Conservation (phyloP, 805 yeast species). For the Hanseniaspora clermontiae region DNA sequence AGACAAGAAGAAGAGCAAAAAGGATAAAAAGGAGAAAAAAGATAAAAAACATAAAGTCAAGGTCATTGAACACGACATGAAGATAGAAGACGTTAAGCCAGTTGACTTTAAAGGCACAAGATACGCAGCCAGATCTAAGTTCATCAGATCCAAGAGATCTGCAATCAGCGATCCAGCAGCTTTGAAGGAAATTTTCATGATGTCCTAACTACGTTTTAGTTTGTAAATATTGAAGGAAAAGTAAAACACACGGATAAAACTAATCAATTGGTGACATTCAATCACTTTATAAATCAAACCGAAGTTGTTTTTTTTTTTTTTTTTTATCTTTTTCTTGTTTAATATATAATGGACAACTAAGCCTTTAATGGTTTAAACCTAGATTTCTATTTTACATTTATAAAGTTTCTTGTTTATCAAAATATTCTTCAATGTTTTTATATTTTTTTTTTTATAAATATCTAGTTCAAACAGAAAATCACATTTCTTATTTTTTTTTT, state of each 20-base stretch:
- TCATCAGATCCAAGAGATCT: constrained; percentile 82
- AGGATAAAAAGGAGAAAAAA: constrained; percentile 23
- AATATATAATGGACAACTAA: neutral
- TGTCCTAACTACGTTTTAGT: constrained; percentile 31
- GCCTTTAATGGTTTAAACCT: neutral
- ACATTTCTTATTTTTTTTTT: too few relatives aligned
- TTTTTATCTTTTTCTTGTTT: neutral
- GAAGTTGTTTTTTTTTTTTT: neutral
- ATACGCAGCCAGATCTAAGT: constrained; percentile 66
- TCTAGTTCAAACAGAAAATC: too few relatives aligned
- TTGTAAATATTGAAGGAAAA: too few relatives aligned
- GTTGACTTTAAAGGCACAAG: constrained; percentile 36
- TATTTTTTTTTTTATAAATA: neutral
- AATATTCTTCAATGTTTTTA: neutral
- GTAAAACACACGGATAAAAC: neutral
- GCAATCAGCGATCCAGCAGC: constrained; percentile 84
- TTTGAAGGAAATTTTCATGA: constrained; percentile 85
- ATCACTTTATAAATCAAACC: neutral
- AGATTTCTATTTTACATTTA: neutral
- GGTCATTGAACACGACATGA: constrained; percentile 9
- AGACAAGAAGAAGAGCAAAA: constrained; percentile 24
- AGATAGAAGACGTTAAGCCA: constrained; percentile 9
- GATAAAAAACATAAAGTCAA: constrained; percentile 20
- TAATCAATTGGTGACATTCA: neutral
- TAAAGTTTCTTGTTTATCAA: neutral